A percentile compares a stretch with the other conserved stretches of the same genome.
These are phyloP conservation scores for Rhododendron kiyosumense DNA, from an alignment of 148 eudicot species.

Conservation along the genomic window DNA sequence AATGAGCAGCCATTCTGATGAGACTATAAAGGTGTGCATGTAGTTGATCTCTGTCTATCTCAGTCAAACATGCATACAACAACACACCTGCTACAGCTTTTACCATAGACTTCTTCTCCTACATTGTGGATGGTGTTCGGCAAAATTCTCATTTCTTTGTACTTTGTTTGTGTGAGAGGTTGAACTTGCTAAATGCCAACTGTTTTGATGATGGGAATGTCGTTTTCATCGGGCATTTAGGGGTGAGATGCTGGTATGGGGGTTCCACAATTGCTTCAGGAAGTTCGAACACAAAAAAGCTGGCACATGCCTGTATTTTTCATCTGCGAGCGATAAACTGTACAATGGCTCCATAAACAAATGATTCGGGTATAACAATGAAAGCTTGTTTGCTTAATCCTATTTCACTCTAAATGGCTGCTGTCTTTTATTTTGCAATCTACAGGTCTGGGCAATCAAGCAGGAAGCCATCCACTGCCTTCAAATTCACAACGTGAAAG, in stretches of 20 bases:
- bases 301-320: no score
- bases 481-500: no score
- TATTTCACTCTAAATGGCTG: no score
- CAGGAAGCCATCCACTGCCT: no score
- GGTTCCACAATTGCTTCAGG: slow-evolving; percentile 38
- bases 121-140: not conserved
- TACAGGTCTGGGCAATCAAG: no score
- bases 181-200: not conserved
- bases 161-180: not conserved
- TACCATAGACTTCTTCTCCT: not conserved
- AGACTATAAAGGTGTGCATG: slow-evolving; percentile 41
- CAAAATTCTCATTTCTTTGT: not conserved
- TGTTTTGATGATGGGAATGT: not conserved
- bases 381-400: no score
- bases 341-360: no score
- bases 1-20: slow-evolving; percentile 45
- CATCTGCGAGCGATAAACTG: no score
- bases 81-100: not conserved
- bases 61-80: not conserved
- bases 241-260: slow-evolving; percentile 43
- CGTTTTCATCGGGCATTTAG: slow-evolving; percentile 15
- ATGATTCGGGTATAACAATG: no score
- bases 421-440: no score
- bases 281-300: slow-evolving; percentile 34
- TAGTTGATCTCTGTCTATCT: not conserved